Percentiles rank a stretch among this genome's conserved stretches.
Evolutionary conservation across 2,329 filamentous ascomycete species (phyloP).

Genomic region (Graphilbum fragrans): DNA sequence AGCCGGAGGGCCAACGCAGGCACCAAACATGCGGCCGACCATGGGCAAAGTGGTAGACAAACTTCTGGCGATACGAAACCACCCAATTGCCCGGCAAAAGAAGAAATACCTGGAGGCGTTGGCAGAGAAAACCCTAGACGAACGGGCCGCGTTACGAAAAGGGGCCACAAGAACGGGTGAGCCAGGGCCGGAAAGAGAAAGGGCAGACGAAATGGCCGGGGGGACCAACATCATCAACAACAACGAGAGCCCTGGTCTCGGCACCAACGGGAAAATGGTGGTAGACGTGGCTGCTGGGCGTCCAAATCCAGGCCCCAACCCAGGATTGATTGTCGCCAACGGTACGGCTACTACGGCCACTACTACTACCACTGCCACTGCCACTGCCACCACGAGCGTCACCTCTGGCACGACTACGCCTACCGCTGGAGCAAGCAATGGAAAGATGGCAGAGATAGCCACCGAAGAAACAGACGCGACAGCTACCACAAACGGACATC

Average conservation of each 20-base stretch:
- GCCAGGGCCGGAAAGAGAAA: neutral
- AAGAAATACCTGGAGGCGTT: constrained; percentile 10
- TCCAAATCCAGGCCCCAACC: neutral
- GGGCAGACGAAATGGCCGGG: neutral
- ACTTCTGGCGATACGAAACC: constrained; percentile 8
- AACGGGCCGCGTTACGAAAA: constrained; percentile 1
- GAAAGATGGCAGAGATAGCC: too few relatives aligned
- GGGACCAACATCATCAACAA: neutral
- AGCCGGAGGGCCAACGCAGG: neutral
- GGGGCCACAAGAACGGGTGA: neutral
- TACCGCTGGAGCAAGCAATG: too few relatives aligned
- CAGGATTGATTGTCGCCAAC: too few relatives aligned
- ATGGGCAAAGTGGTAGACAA: constrained; percentile 2
- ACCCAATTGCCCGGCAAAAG: constrained; percentile 9
- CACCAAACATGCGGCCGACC: constrained; percentile 5
- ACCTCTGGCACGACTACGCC: too few relatives aligned
- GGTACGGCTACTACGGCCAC: too few relatives aligned
- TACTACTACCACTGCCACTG: too few relatives aligned
- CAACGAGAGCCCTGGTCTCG: neutral
- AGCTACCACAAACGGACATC: neutral
- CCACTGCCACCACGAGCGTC: too few relatives aligned
- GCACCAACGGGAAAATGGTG: neutral
- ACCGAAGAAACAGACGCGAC: neutral
- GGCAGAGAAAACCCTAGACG: constrained; percentile 9
- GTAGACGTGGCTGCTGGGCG: neutral